Evolutionary conservation across 768 basidiomycete genomes (phyloP).

Genomic region (Podaxis sp.): DNA sequence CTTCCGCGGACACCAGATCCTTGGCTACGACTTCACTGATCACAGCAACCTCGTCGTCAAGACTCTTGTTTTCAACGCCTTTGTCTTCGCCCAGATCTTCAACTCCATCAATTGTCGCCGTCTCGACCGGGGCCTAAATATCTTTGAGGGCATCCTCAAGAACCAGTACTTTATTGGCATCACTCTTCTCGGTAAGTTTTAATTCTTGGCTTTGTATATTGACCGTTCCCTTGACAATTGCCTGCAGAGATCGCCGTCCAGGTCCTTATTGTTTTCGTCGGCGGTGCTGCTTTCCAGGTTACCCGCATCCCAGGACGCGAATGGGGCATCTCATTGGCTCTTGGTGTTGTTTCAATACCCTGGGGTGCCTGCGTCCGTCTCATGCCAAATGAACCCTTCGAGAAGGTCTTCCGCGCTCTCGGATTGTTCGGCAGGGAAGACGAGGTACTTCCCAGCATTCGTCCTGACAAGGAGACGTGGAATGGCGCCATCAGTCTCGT

Average conservation of each 20-base stretch:
- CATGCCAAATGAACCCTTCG: conserved; percentile 80
- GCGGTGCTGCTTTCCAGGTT: conserved; percentile 90
- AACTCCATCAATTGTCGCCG: conserved; percentile 92
- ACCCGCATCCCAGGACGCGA: conserved; percentile 74
- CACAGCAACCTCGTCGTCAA: conserved; percentile 54
- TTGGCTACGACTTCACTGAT: conserved; percentile 48
- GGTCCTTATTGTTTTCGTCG: conserved; percentile 86
- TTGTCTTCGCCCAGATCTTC: conserved; percentile 97
- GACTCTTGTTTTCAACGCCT: conserved; percentile 96
- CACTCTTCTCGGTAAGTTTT: conserved; percentile 73
- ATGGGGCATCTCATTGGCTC: conserved; percentile 91
- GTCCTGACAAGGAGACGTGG: conserved; percentile 66
- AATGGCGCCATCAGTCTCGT: conserved; percentile 79
- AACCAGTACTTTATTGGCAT: conserved; percentile 88
- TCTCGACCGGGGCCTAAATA: conserved; percentile 82
- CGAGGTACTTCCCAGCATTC: conserved; percentile 62
- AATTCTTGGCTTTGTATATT: not conserved
- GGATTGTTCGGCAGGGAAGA: conserved; percentile 64
- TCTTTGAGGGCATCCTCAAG: conserved; percentile 77
- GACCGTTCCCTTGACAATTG: conserved; percentile 8
- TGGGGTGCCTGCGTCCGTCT: conserved; percentile 80
- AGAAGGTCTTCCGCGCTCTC: conserved; percentile 45
- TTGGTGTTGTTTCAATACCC: conserved; percentile 87
- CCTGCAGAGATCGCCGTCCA: conserved; percentile 81
- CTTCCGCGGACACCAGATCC: conserved; percentile 74